phyloP scores from a whole-genome alignment of 495 filamentous ascomycete species.

The Aspergillus funiculosus region DNA sequence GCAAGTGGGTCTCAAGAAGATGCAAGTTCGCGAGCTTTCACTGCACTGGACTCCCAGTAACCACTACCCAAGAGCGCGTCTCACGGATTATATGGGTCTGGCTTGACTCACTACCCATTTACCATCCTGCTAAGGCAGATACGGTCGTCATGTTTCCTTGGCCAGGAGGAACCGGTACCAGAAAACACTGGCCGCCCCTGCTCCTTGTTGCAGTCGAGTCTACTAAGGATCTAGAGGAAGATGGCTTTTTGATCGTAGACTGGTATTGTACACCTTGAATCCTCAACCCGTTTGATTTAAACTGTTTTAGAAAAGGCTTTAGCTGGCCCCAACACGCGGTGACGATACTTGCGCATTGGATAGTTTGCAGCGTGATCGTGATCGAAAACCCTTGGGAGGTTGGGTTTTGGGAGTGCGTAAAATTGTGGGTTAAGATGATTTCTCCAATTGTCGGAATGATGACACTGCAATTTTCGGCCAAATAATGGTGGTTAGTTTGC shows the following conservation, averaged over 20 bases:
- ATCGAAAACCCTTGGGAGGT: slow-evolving; percentile 16
- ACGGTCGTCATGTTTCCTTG: slow-evolving; percentile 12
- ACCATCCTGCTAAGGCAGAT: slow-evolving; percentile 6
- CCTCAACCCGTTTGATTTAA: slow-evolving; percentile 22
- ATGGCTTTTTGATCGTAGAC: background rate
- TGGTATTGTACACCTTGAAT: slow-evolving; percentile 21
- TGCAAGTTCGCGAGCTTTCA: too few relatives aligned
- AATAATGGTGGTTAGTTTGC: background rate
- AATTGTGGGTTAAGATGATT: slow-evolving; percentile 11
- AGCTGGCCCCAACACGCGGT: slow-evolving; percentile 28
- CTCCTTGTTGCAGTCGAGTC: background rate
- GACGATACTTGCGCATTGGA: slow-evolving; percentile 23
- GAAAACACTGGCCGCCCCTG: background rate
- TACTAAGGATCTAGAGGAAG: background rate
- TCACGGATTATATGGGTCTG: slow-evolving; percentile 13
- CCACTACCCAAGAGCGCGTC: slow-evolving; percentile 7
- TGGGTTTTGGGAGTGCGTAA: slow-evolving; percentile 15
- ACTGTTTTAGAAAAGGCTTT: slow-evolving; percentile 25
- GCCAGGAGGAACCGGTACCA: slow-evolving; percentile 2
- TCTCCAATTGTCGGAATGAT: slow-evolving; percentile 16
- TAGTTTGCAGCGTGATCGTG: slow-evolving; percentile 17
- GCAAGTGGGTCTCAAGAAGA: too few relatives aligned
- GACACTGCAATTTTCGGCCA: slow-evolving; percentile 14
- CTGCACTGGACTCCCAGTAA: too few relatives aligned
- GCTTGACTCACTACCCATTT: slow-evolving; percentile 10